Evolutionary conservation across 441 rosid species (phyloP).

Genomic region (Flueggea neowawraea): DNA sequence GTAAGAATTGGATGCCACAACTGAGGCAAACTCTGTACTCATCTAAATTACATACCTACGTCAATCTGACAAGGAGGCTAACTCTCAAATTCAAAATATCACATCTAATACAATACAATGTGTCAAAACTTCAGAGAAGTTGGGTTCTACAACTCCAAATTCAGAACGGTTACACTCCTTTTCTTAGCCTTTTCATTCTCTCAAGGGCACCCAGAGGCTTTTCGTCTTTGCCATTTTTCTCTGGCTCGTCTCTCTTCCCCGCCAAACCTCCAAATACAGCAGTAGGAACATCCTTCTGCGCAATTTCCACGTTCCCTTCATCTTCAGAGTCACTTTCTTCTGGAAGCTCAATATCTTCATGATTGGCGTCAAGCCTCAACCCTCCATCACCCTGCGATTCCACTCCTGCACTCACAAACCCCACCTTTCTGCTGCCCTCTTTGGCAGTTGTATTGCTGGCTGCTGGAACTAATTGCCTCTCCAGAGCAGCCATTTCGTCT

Average conservation of each 20-base stretch:
- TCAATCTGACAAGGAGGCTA: too few species aligned
- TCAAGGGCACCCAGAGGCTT: slow-evolving; percentile 76
- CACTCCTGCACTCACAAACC: slow-evolving; percentile 95
- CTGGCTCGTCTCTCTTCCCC: slow-evolving; percentile 63
- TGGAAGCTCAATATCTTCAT: slow-evolving; percentile 84
- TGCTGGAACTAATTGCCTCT: slow-evolving; percentile 74
- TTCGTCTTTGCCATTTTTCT: slow-evolving; percentile 29
- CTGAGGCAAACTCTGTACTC: too few species aligned
- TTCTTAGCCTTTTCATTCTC: slow-evolving; percentile 76
- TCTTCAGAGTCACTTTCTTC: slow-evolving; percentile 81
- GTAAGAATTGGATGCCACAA: too few species aligned
- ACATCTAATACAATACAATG: too few species aligned
- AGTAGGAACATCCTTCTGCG: slow-evolving; percentile 77
- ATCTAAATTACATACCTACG: too few species aligned
- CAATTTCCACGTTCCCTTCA: slow-evolving; percentile 69
- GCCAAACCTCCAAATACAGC: slow-evolving; percentile 85
- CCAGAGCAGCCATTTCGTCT: slow-evolving; percentile 93
- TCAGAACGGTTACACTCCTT: slow-evolving; percentile 3
- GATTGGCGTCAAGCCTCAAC: slow-evolving; percentile 36
- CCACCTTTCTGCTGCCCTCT: slow-evolving; percentile 56
- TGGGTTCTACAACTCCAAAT: too few species aligned
- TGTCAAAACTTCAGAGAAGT: too few species aligned
- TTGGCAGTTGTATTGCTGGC: slow-evolving; percentile 25
- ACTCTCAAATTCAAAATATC: too few species aligned
- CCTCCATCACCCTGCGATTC: slow-evolving; percentile 54